Base-by-base conservation (phyloP, 2,329 filamentous ascomycete genomes). In the Fusarium setosum region DNA sequence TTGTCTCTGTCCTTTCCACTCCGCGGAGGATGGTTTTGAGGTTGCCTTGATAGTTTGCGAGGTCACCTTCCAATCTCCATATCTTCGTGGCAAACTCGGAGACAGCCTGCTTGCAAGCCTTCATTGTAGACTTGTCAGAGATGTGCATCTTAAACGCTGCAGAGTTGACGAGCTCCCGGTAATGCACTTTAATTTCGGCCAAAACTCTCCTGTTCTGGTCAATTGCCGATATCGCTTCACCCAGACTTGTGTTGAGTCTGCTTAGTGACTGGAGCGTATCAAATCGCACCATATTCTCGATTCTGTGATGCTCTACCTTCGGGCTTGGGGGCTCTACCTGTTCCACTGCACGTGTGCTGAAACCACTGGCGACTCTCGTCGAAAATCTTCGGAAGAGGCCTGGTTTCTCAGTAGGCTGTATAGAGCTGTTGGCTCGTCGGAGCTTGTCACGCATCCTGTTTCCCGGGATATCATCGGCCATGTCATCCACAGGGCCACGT, bases 21-120 rank as follows among this genome's bases (percentile, higher is more conserved):
- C 49, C 49, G 4, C 44, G 41, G n/a, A 49, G 42, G 5, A 49
- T 49, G 4, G 48, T 41, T 21, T 15, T 21, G 21, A 59, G 49
- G 12, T 48, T 48, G 5, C 40, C 49, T 12, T 54, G 24, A 5
- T 54, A 59, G 56, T 59, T 59, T n/a, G 29, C 42, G 2, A 59
- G 41, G 7, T 59, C 56, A 17, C 35, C 42, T 13, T 54, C 49
- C 3, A 59, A 6, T 4, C 41, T 35, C 8, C n/a, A 26, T 5
- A 55, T 29, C 2, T 35, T 55, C 15, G 13, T 18, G 5, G 4
- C 7, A 29, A 59, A 59, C 3, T 49, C 41, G 1, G 34, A 41
- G 17, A 3, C 45, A 6, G 40, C 20, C 17, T 48, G 23, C 4
- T 35, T 42, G 5, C 49, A 59, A 1, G 13, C 2, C 21, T 54